Base-by-base conservation (phyloP, 495 filamentous ascomycete species). In the Aspergillus sclerotiicarbonarius region DNA sequence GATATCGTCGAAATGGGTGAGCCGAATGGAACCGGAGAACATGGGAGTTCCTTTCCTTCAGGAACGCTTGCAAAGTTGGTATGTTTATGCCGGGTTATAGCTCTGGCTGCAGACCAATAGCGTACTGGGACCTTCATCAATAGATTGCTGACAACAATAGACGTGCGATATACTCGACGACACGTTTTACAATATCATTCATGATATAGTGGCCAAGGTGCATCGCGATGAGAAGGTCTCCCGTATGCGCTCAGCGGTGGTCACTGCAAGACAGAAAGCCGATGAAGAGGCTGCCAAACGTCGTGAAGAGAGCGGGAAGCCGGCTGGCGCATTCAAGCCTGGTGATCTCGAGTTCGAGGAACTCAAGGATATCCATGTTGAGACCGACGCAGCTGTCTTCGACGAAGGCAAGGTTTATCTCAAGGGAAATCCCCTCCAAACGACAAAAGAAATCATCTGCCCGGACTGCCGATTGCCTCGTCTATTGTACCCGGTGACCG, bases 181-280 rank as follows among this genome's bases (percentile, higher is more conserved):
- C 63, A 72, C 86, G 16, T 75, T 90, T 60, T 86, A 88, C 72
- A 90, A 90, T 65, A 84, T 89, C 58, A 80, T 90, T 37, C 84
- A 88, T 63, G 87, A 89, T 53, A 73, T 89, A 48, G 74, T 90
- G 53, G 77, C 88, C 58, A 85, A 89, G 62, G 84, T 83, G 30
- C 87, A 90, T 67, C 85, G 87, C 41, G 84, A 89, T 63, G 87
- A 90, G 70, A 90, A 90, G 69, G 81, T 84, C 52, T 82, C 84
- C 41, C 85, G 88, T 54, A 88, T 86, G 68, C 77, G 80, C 44
- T 89, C 89, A 39, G 90, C 90, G 13, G 89, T 89, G 47, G 85
- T 88, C 37, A 70, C 84, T 49, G 85, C 88, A 61, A 79, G 88
- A 71, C 86, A 89, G 70, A 79, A 84, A 57, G 84, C 86, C 29